Percentiles rank a stretch among this genome's conserved stretches.
Conservation (phyloP, 768 basidiomycete species). For the Trametes gibbosa region DNA sequence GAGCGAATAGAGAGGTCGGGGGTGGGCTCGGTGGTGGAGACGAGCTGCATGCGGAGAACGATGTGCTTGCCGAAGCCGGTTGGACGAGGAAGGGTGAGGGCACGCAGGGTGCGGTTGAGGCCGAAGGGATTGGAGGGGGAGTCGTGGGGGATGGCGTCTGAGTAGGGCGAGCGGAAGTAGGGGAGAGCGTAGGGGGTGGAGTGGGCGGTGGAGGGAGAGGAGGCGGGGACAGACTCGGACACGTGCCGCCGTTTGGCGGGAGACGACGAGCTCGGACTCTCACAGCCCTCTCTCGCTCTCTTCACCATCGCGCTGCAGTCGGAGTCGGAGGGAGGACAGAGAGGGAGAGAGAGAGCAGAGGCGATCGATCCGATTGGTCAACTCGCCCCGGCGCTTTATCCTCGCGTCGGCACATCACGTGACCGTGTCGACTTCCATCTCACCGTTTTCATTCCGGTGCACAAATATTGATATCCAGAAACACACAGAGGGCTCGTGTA, state of each 20-base stretch:
- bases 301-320: slow-evolving; percentile 23
- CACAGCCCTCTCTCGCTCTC: slow-evolving; percentile 29
- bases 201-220: slow-evolving; percentile 6
- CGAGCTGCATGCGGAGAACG: slow-evolving; percentile 60
- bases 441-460: too few relatives aligned
- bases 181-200: slow-evolving; percentile 31
- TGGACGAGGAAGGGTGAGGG: slow-evolving; percentile 36
- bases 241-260: slow-evolving; percentile 26
- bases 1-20: slow-evolving; percentile 6
- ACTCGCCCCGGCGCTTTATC: too few relatives aligned
- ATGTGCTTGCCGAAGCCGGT: slow-evolving; percentile 60
- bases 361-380: neutral
- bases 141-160: slow-evolving; percentile 48
- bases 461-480: neutral
- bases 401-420: neutral
- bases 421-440: neutral
- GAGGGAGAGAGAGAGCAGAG: neutral
- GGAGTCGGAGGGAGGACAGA: neutral
- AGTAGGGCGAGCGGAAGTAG: slow-evolving; percentile 18
- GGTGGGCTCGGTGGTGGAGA: slow-evolving; percentile 32
- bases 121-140: slow-evolving; percentile 74
- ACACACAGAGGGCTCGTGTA: neutral
- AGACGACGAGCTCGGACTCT: slow-evolving; percentile 28
- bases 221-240: slow-evolving; percentile 21
- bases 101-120: slow-evolving; percentile 41